Conservation (phyloP, 208 protist species). For the Leptomonas seymouri region DNA sequence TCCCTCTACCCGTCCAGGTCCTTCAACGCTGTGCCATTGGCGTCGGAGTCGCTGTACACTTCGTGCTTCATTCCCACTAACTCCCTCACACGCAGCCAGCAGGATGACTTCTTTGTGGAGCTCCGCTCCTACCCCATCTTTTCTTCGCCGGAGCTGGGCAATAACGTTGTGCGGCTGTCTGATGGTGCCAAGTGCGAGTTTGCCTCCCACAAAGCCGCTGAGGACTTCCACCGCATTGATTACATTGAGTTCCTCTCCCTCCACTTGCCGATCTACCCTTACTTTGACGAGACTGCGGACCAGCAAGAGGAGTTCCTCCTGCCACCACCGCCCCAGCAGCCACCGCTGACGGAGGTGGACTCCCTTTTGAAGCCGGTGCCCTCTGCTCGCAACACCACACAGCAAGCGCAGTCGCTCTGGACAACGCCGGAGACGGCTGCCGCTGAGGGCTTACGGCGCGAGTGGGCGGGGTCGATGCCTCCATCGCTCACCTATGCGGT, state of each 20-base stretch:
- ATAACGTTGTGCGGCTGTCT: conserved; percentile 23
- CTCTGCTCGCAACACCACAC: neutral
- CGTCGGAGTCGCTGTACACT: conserved; percentile 16
- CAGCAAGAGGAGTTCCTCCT: neutral
- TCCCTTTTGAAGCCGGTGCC: conserved; percentile 6
- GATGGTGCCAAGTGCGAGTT: conserved; percentile 42
- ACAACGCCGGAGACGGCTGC: neutral
- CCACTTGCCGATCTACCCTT: conserved; percentile 32
- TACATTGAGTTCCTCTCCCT: conserved; percentile 37
- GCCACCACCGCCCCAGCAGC: neutral
- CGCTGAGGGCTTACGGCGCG: neutral
- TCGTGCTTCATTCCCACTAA: conserved; percentile 43
- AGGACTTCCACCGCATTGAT: conserved; percentile 41
- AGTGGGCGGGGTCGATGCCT: neutral
- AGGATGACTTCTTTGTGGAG: conserved; percentile 31
- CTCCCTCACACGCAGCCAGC: conserved; percentile 24
- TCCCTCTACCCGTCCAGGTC: conserved; percentile 5
- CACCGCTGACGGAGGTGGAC: conserved; percentile 6
- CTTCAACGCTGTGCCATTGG: neutral
- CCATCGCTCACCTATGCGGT: neutral
- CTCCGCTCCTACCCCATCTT: conserved; percentile 41
- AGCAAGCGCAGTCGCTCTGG: conserved; percentile 21
- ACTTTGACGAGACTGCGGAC: conserved; percentile 1
- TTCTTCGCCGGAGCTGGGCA: conserved; percentile 19
- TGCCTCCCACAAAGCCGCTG: conserved; percentile 27